Conservation (phyloP, 169 alveolate species). For the Cryptosporidium parvum region DNA sequence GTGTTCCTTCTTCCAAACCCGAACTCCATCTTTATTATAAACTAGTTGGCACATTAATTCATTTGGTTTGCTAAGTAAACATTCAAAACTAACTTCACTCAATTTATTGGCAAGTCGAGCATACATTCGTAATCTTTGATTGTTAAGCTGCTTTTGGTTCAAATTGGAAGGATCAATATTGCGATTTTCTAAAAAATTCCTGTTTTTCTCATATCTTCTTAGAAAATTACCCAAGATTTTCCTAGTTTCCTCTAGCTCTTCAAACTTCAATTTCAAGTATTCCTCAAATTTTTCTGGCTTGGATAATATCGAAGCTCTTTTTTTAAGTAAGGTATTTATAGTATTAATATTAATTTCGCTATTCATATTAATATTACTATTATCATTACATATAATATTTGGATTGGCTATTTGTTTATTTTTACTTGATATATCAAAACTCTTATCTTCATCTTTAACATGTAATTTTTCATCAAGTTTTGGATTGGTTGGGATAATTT, state of each 20-base stretch:
- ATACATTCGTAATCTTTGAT: background rate
- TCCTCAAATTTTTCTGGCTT: slow-evolving; percentile 27
- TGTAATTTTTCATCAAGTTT: background rate
- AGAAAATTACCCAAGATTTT: slow-evolving; percentile 3
- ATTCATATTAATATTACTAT: background rate
- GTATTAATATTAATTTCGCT: background rate
- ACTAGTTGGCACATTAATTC: slow-evolving; percentile 55
- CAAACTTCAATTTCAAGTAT: slow-evolving; percentile 35
- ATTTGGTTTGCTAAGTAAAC: slow-evolving; percentile 41
- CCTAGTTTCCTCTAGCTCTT: slow-evolving; percentile 21
- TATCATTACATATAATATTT: background rate
- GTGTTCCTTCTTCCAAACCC: slow-evolving; percentile 81
- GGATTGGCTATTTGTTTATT: background rate
- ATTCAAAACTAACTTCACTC: slow-evolving; percentile 71
- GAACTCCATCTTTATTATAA: slow-evolving; percentile 80
- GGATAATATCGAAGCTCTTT: background rate
- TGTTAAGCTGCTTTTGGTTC: background rate
- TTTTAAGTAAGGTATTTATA: background rate
- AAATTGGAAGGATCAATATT: background rate
- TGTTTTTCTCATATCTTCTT: background rate
- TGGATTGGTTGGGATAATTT: background rate
- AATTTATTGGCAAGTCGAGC: slow-evolving; percentile 25
- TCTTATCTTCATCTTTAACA: background rate
- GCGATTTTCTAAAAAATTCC: background rate
- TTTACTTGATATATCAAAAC: background rate